Percentiles rank a stretch among this genome's conserved stretches.
Conservation (phyloP, 2,329 filamentous ascomycete genomes). For the Colletotrichum siamense region DNA sequence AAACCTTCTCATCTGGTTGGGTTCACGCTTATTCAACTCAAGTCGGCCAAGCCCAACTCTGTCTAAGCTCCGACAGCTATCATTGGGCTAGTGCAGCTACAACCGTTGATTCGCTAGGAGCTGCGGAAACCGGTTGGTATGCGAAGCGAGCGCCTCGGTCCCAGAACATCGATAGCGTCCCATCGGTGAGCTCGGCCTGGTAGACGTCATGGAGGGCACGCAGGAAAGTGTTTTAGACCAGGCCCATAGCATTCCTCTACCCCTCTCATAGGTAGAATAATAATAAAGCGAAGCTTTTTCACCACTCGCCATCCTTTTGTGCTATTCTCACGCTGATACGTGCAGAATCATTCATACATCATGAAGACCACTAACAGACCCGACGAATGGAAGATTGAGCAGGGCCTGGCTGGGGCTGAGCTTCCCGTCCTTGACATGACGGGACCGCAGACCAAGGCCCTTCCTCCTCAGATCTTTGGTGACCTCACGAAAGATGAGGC, state of each 20-base stretch:
- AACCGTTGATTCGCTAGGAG: neutral
- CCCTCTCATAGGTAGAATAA: neutral
- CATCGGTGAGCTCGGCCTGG: neutral
- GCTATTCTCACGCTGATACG: neutral
- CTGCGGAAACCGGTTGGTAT: neutral
- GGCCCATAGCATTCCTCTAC: neutral
- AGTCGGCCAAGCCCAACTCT: neutral
- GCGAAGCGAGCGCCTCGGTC: neutral
- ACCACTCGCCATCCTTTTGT: neutral
- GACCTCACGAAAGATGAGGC: constrained; percentile 43
- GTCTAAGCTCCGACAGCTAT: neutral
- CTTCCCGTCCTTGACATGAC: constrained; percentile 54
- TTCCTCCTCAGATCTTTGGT: constrained; percentile 31
- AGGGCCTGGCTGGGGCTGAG: constrained; percentile 51
- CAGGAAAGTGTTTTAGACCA: neutral
- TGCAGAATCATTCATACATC: neutral
- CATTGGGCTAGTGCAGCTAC: neutral
- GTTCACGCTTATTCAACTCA: neutral
- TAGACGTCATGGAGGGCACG: neutral
- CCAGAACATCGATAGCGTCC: neutral
- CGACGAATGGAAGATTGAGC: constrained; percentile 60
- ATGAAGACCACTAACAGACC: constrained; percentile 5
- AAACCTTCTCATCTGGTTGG: neutral
- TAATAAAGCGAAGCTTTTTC: neutral
- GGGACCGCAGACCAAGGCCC: constrained; percentile 35